Base-by-base conservation (phyloP, 805 yeast genomes). In the Limtongia smithiae region DNA sequence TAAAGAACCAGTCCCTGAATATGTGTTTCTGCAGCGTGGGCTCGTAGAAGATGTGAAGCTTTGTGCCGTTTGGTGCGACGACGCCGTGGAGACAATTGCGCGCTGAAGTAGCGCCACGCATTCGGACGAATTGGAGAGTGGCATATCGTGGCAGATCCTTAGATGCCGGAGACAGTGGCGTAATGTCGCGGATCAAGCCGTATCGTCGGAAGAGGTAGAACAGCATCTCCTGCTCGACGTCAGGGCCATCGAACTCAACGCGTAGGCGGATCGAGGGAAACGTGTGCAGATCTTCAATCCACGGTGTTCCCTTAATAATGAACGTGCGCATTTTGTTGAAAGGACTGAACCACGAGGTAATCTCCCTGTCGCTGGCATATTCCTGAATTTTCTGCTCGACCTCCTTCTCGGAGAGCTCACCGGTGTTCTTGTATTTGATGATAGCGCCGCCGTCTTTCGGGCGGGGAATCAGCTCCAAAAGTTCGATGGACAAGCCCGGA, bases 401-500 rank as follows among this genome's bases (percentile, higher is more conserved):
- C 20, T 78, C 81, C 35, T 77, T 74, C 4, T 76, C 68, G 4
- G 76, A 68, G 46, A 66, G 66, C 2, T 68, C 73, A 4, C 71
- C 73, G 0, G 90, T 86, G 25, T 85, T 78, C 27, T 71, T 66
- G 60, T 83, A 83, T 57, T 83, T 83, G 32, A 87, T 93, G 73
- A 91, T 90, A 1, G 88, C 96, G 38, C 97, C 97, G 44, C 97
- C 96, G 62, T 93, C 98, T 52, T 95, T 73, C 48, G 72, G 73
- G 47, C 90, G 76, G 0, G 93, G 84, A 28, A 82, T 78, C 27
- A 87, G 74, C 1, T 81, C 80, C 5, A 77, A 72, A 41, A 87
- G 70, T 25, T 73, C 67, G 21, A 81, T 60, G 15, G 59, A 44
- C 3, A 52, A 52, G 24, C 40, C 62, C 4, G 32, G 31, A 14